These are phyloP conservation scores for Boletus rex-veris DNA, from an alignment of 768 basidiomycete genomes.

Conservation along the genomic window DNA sequence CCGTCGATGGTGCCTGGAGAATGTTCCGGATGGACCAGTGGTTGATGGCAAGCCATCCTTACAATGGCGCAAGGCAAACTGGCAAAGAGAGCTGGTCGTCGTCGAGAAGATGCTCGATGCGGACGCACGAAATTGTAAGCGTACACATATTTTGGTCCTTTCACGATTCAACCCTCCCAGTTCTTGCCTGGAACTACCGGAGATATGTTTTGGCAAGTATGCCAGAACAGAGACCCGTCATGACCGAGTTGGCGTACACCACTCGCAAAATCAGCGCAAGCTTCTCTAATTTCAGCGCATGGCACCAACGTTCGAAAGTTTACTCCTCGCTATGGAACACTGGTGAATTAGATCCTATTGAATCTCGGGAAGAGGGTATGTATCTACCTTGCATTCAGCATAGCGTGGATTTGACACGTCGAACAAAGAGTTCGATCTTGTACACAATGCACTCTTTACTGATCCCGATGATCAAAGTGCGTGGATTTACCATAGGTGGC, in stretches of 20 bases:
- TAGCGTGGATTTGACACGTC: not conserved
- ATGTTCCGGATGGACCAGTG: constrained; percentile 72
- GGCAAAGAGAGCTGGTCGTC: constrained; percentile 82
- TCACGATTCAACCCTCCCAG: constrained; percentile 40
- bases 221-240: constrained; percentile 52
- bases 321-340: constrained; percentile 61
- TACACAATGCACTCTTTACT: constrained; percentile 92
- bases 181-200: constrained; percentile 94
- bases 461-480: constrained; percentile 96
- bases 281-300: constrained; percentile 97
- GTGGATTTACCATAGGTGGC: constrained; percentile 99
- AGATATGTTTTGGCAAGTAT: constrained; percentile 77
- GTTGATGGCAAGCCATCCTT: constrained; percentile 39
- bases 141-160: not conserved
- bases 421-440: constrained; percentile 80
- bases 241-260: constrained; percentile 81
- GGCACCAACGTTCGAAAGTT: constrained; percentile 94
- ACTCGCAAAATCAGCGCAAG: constrained; percentile 87
- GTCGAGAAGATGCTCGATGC: constrained; percentile 91
- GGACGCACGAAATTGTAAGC: constrained; percentile 90
- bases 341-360: constrained; percentile 47
- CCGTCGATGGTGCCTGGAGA: constrained; percentile 89
- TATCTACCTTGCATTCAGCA: not conserved
- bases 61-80: constrained; percentile 76
- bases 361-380: constrained; percentile 69